phyloP scores from a whole-genome alignment of 2,329 filamentous ascomycete species.

The Gyromitra esculenta region DNA sequence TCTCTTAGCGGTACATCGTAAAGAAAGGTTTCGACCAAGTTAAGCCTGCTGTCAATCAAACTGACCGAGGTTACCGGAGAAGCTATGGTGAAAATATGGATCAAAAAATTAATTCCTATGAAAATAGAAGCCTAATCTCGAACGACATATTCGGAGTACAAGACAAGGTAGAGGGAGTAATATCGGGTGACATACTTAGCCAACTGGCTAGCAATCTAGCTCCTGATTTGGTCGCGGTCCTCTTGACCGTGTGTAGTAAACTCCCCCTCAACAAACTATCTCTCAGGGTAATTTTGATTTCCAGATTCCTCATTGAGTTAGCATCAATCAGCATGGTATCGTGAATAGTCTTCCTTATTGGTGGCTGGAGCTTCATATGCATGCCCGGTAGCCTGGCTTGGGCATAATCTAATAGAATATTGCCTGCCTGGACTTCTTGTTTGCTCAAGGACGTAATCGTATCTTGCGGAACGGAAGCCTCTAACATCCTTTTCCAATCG shows the following conservation, averaged over 20 bases:
- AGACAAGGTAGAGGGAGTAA: constrained; percentile 2
- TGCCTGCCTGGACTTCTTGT: constrained; percentile 79
- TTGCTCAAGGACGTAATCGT: constrained; percentile 69
- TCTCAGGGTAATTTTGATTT: constrained; percentile 85
- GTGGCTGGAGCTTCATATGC: constrained; percentile 83
- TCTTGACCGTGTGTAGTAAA: constrained; percentile 85
- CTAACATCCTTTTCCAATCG: constrained; percentile 78
- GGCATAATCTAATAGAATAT: constrained; percentile 84
- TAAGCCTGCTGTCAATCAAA: constrained; percentile 79
- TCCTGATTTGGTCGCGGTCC: constrained; percentile 91
- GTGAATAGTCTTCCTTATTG: constrained; percentile 75
- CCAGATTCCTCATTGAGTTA: constrained; percentile 86
- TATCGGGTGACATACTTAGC: constrained; percentile 68
- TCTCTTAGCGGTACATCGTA: constrained; percentile 74
- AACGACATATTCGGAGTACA: neutral
- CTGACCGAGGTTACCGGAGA: constrained; percentile 87
- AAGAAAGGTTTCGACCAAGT: constrained; percentile 81
- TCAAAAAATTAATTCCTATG: constrained; percentile 10
- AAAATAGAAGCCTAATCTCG: constrained; percentile 1
- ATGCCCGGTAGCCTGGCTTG: constrained; percentile 78
- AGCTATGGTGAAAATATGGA: constrained; percentile 61
- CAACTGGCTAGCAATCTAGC: constrained; percentile 84
- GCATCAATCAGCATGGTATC: constrained; percentile 91
- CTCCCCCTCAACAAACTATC: constrained; percentile 84
- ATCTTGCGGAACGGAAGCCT: constrained; percentile 71